phyloP scores from a whole-genome alignment of 495 filamentous ascomycete species.

The Penicillium nucicola region DNA sequence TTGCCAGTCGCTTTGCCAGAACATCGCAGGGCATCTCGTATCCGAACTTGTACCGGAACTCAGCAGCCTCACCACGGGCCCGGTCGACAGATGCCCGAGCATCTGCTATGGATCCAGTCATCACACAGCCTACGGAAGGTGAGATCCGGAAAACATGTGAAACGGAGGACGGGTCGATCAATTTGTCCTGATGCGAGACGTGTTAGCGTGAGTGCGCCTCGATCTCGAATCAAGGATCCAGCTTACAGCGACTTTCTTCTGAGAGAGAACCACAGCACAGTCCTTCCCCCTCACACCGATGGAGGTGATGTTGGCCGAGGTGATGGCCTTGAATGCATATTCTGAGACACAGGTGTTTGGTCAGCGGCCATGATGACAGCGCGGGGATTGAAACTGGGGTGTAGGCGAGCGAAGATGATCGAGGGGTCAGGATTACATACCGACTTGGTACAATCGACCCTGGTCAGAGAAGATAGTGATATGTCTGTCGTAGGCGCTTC shows the following conservation, averaged over 20 bases:
- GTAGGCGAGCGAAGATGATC: background rate
- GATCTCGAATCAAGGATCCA: conserved; percentile 1
- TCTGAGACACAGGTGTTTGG: conserved; percentile 51
- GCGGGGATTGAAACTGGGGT: background rate
- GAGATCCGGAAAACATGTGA: conserved; percentile 97
- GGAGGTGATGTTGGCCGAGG: conserved; percentile 96
- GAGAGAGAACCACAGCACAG: conserved; percentile 94
- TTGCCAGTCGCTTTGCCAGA: conserved; percentile 91
- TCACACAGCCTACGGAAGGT: conserved; percentile 93
- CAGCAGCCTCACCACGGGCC: conserved; percentile 91
- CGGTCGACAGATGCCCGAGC: conserved; percentile 87
- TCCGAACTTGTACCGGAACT: conserved; percentile 97
- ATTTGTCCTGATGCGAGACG: conserved; percentile 70
- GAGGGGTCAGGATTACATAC: conserved; percentile 55
- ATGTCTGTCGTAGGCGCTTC: conserved; percentile 95
- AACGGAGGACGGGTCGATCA: conserved; percentile 96
- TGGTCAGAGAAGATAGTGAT: conserved; percentile 99
- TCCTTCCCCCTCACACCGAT: conserved; percentile 93
- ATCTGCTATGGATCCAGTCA: conserved; percentile 98
- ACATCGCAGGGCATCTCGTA: conserved; percentile 99
- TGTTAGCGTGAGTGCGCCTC: conserved; percentile 5
- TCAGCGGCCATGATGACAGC: conserved; percentile 19
- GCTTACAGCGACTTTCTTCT: conserved; percentile 98
- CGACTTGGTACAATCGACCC: conserved; percentile 97
- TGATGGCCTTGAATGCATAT: conserved; percentile 99